These are phyloP conservation scores for Chaetomium cochliodes DNA, from an alignment of 495 filamentous ascomycete species.

Conservation along the genomic window DNA sequence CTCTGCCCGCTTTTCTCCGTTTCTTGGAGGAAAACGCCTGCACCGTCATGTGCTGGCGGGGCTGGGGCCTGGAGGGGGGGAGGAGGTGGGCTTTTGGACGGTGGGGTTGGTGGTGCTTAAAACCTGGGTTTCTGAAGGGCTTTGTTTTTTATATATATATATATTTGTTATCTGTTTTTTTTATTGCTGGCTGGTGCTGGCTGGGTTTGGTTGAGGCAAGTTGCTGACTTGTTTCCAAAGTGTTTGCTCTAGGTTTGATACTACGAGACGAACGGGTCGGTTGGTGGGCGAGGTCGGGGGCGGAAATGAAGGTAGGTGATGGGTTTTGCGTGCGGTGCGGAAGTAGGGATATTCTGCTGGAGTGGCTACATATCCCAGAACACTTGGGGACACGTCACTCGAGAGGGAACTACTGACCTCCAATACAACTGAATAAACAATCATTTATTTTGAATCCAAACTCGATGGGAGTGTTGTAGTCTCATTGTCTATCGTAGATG, in stretches of 20 bases:
- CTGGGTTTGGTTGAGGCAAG: background rate
- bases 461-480: background rate
- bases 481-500: background rate
- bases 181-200: background rate
- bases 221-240: constrained; percentile 16
- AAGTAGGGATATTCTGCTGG: background rate
- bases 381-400: background rate
- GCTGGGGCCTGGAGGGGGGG: constrained; percentile 14
- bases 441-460: background rate
- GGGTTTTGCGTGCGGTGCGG: background rate
- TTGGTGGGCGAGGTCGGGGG: too few relatives aligned
- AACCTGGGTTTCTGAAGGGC: constrained; percentile 51
- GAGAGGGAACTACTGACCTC: background rate
- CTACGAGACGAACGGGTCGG: background rate
- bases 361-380: too few relatives aligned
- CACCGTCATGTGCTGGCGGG: constrained; percentile 52
- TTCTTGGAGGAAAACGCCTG: constrained; percentile 30
- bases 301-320: background rate
- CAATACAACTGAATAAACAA: background rate
- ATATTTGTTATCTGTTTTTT: constrained; percentile 11
- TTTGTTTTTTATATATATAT: constrained; percentile 15
- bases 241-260: background rate
- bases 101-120: constrained; percentile 49
- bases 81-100: constrained; percentile 26
- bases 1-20: constrained; percentile 7